Base-by-base conservation (phyloP, 2,329 filamentous ascomycete species). In the Paraphoma chrysanthemicola region DNA sequence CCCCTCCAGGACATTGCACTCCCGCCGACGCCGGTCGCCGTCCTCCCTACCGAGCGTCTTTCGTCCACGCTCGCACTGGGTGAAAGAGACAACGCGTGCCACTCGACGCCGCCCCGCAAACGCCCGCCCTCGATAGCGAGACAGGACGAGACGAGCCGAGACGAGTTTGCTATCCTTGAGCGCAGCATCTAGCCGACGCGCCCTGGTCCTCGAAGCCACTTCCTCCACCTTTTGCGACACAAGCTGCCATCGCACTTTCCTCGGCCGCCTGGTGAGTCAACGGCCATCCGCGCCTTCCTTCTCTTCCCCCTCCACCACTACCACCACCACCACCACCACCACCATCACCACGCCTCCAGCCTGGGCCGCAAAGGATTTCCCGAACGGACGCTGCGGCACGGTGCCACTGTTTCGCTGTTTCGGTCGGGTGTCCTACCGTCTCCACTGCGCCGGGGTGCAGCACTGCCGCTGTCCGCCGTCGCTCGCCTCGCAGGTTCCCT, bases 331-430 rank as follows among this genome's bases (percentile, higher is more conserved):
- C n/a, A n/a, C 16, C 57, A 43, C 52, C 46, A 42, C 50, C 48
- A 36, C 55, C 54, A n/a, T 53, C 38, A 45, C 60, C 53, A 54
- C 43, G 47, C 51, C 66, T 50, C 57, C 53, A 42, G 64, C 56
- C 58, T 60, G 57, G 46, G 46, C 55, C 51, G 56, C 68, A 65
- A 59, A 65, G 44, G 51, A 54, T 59, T 59, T 56, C 66, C 66
- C 66, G 60, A 63, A 62, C 63, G 51, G 31, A 62, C 56, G 59
- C 44, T 52, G 63, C 70, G 67, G 54, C 54, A 56, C 58, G 56
- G 72, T 74, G 72, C 60, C 48, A 75, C 71, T 58, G 67, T 72
- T 66, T 71, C 66, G 65, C 68, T 69, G 56, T 60, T 70, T 74
- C 61, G 57, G 67, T 67, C 57, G 45, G 47, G 59, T 62, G 72